phyloP scores from a whole-genome alignment of 208 protist genomes.

The Borovskyia barvae region DNA sequence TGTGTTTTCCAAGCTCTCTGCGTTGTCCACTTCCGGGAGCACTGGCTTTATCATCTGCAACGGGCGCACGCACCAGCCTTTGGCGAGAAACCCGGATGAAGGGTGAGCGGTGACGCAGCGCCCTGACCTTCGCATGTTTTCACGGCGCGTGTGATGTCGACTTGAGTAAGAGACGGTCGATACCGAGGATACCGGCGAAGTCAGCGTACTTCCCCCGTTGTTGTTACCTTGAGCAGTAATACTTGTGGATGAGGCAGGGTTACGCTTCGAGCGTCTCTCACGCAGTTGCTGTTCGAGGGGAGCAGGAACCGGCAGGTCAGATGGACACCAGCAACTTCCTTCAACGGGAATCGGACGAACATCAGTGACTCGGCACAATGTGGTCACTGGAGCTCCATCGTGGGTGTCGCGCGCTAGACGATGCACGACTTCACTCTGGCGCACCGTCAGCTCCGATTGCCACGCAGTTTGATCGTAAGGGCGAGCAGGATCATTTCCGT shows the following conservation, averaged over 20 bases:
- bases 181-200: conserved; percentile 5
- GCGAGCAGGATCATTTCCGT: conserved; percentile 44
- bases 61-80: conserved; percentile 60
- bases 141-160: conserved; percentile 9
- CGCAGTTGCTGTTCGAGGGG: conserved; percentile 47
- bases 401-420: conserved; percentile 9
- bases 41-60: conserved; percentile 33
- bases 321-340: conserved; percentile 50
- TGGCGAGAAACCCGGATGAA: conserved; percentile 5
- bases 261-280: conserved; percentile 18
- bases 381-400: conserved; percentile 14
- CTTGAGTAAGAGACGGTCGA: conserved; percentile 2
- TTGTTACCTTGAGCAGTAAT: neutral
- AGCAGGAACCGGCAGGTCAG: conserved; percentile 38
- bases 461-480: conserved; percentile 40
- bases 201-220: conserved; percentile 1
- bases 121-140: conserved; percentile 8
- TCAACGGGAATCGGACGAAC: conserved; percentile 47
- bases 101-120: neutral
- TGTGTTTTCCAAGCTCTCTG: conserved; percentile 11
- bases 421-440: conserved; percentile 29
- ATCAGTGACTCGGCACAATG: conserved; percentile 30
- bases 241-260: neutral
- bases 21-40: conserved; percentile 14
- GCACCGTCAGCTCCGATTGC: conserved; percentile 24